Conservation (phyloP, 768 basidiomycete genomes). For the Chalciporus piperatus region DNA sequence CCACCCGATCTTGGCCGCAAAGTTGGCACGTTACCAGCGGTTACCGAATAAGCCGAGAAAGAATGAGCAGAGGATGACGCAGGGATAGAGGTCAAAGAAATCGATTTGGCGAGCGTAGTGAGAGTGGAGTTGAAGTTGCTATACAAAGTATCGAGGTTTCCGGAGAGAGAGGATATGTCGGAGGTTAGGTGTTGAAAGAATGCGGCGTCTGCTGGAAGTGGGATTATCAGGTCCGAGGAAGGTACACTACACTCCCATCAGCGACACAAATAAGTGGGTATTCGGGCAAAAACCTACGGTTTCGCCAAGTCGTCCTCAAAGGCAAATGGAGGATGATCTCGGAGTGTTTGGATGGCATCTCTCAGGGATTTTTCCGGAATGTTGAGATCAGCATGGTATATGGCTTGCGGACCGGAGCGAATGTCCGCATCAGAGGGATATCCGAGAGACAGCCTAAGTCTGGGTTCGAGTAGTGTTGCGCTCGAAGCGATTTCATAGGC, state of each 20-base stretch:
- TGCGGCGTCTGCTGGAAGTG: conserved; percentile 72
- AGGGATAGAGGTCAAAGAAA: conserved; percentile 33
- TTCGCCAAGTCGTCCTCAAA: neutral
- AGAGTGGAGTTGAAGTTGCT: conserved; percentile 45
- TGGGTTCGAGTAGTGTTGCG: conserved; percentile 52
- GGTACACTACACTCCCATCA: conserved; percentile 7
- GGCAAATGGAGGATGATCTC: neutral
- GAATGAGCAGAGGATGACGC: conserved; percentile 26
- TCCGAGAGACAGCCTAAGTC: conserved; percentile 51
- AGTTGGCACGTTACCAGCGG: conserved; percentile 22
- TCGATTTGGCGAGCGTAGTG: conserved; percentile 44
- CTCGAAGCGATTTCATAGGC: conserved; percentile 56
- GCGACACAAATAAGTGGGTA: neutral
- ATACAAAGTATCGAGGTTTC: conserved; percentile 51
- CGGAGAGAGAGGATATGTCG: conserved; percentile 53
- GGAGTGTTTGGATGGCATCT: conserved; percentile 7
- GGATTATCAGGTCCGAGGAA: conserved; percentile 62
- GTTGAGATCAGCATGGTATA: conserved; percentile 11
- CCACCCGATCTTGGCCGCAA: conserved; percentile 38
- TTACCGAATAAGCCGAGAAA: conserved; percentile 35
- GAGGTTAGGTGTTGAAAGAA: conserved; percentile 77
- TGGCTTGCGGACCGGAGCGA: neutral
- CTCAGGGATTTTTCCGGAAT: conserved; percentile 10
- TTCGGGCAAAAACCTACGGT: conserved; percentile 6
- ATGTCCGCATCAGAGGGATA: neutral